A percentile compares a stretch with the other conserved stretches of the same genome.
Conservation (phyloP, 768 basidiomycete species). For the Aureoboletus auriporus region DNA sequence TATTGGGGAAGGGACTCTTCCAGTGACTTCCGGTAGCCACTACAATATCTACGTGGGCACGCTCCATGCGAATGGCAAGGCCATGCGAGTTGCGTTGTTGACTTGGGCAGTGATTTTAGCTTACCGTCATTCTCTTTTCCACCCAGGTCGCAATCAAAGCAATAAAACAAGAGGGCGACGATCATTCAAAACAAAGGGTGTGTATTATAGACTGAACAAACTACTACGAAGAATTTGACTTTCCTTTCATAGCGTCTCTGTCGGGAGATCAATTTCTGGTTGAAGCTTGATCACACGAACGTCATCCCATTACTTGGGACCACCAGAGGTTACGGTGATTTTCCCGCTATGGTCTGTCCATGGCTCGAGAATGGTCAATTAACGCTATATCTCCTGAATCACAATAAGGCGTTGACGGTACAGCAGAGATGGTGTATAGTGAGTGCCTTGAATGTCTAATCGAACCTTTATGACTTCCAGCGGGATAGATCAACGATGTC, state of each 20-base stretch:
- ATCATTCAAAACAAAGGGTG: conserved; percentile 15
- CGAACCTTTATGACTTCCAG: not conserved
- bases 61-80: conserved; percentile 8
- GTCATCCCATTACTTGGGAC: conserved; percentile 29
- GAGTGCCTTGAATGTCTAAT: not conserved
- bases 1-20: conserved; percentile 4
- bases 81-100: conserved; percentile 7
- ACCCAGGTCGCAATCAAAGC: conserved; percentile 24
- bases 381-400: conserved; percentile 17
- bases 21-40: conserved; percentile 18
- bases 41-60: conserved; percentile 19
- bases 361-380: conserved; percentile 31
- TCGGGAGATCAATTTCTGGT: conserved; percentile 30
- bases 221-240: not conserved
- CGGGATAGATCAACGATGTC: conserved; percentile 20
- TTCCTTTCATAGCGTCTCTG: conserved; percentile 14
- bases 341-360: conserved; percentile 31
- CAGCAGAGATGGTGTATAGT: conserved; percentile 15
- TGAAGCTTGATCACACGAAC: conserved; percentile 27
- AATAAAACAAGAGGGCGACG: conserved; percentile 16
- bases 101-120: not conserved
- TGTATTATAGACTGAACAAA: not conserved
- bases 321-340: conserved; percentile 25
- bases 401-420: conserved; percentile 8
- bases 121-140: not conserved